Base-by-base conservation (phyloP, 345 rosid genomes). In the Stellera chamaejasme region DNA sequence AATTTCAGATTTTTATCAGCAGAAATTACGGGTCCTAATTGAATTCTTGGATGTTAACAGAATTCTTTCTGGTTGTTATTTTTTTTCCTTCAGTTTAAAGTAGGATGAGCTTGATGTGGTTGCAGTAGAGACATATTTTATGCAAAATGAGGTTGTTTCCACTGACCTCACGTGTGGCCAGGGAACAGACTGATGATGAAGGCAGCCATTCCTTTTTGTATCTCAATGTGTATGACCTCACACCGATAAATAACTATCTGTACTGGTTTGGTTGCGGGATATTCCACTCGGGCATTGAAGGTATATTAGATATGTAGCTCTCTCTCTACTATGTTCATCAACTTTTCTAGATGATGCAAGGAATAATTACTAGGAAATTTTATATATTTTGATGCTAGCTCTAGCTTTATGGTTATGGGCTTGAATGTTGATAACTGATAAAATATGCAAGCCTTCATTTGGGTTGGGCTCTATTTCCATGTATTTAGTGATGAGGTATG, bases 241-340 rank as follows among this genome's bases (percentile, higher is more conserved):
- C 96, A n/a, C 89, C 97, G 48, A 71, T 88, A 58, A 93, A 93
- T 76, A 77, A 88, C 80, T 86, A 93, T 67, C 84, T 86, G 64
- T 93, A 82, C 69, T 84, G 89, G 89, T 74, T 88, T 4, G 97
- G 99, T 13, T 88, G 88, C 12, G 99, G 99, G 58, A 80, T 93
- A 54, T 93, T 88, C 69, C 99, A 93, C 78, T 88, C 99, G 0
- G 97, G 97, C 2, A 81, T 93, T 32, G 96, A 93, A 72, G 99
- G 99, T 93, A 71, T 44, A 15, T 8, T 39, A 3, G 52, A n/a
- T 56, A 62, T 58, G 63, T 19, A 42, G 19, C 26, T 13, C 48
- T 54, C 52, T 43, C 2, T 46, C 36, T 16, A 32, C 12, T 15
- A 27, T 2, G 14, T 39, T 61, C 8, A n/a, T 15, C 23, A 4